phyloP scores from a whole-genome alignment of 2,329 filamentous ascomycete species.

The Calonectria honghensis region DNA sequence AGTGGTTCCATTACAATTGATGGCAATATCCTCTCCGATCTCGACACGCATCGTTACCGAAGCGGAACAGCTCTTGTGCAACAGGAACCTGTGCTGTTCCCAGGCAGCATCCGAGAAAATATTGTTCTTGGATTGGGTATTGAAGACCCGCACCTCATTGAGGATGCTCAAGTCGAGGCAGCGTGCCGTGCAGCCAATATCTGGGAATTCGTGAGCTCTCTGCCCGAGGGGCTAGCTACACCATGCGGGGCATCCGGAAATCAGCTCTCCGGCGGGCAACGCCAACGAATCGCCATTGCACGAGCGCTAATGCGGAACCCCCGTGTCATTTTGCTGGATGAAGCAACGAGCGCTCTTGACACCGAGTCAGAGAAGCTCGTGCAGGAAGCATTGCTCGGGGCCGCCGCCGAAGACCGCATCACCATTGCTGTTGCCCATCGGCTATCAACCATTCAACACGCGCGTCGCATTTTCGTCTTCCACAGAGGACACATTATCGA shows the following conservation, averaged over 20 bases:
- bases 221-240: conserved; percentile 29
- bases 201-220: conserved; percentile 36
- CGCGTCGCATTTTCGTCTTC: conserved; percentile 32
- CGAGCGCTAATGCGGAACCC: conserved; percentile 31
- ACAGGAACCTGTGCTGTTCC: conserved; percentile 34
- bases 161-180: conserved; percentile 13
- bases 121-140: conserved; percentile 28
- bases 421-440: conserved; percentile 42
- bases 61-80: conserved; percentile 33
- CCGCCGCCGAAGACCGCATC: conserved; percentile 13
- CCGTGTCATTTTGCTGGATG: conserved; percentile 30
- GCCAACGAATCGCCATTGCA: conserved; percentile 25
- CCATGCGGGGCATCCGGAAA: conserved; percentile 31
- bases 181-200: conserved; percentile 36
- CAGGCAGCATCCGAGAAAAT: conserved; percentile 35
- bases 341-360: conserved; percentile 31
- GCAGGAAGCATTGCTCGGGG: conserved; percentile 32
- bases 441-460: conserved; percentile 33
- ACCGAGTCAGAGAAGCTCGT: conserved; percentile 37
- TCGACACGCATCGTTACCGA: conserved; percentile 28
- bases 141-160: neutral
- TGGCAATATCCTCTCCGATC: neutral
- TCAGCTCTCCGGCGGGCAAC: conserved; percentile 39
- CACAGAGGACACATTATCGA: conserved; percentile 33
- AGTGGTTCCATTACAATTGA: conserved; percentile 20